Percentiles rank a stretch among this genome's conserved stretches.
Conservation (phyloP, 2,329 filamentous ascomycete species). For the Calonectria naviculata region DNA sequence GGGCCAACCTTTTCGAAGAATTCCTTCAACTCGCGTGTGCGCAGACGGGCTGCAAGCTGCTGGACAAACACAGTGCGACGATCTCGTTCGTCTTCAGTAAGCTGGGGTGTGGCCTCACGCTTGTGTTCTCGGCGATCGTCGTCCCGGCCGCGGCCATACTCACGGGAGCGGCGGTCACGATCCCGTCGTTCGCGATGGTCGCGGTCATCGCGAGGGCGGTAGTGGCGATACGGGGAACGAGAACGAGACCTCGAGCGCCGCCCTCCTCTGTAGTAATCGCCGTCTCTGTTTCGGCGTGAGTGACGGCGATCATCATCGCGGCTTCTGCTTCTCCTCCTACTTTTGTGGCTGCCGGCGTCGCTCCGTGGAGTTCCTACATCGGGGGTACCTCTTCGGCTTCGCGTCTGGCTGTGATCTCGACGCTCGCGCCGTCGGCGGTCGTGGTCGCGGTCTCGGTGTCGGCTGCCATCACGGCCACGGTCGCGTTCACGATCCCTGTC, state of each 20-base stretch:
- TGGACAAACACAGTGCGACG: conserved; percentile 98
- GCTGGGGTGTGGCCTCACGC: conserved; percentile 72
- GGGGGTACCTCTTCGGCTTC: conserved; percentile 59
- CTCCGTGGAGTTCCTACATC: conserved; percentile 76
- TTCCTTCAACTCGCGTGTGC: conserved; percentile 90
- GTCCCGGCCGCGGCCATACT: conserved; percentile 65
- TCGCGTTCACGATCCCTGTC: conserved; percentile 67
- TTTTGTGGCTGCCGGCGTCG: conserved; percentile 83
- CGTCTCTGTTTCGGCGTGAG: conserved; percentile 78
- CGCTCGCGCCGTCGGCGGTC: conserved; percentile 61
- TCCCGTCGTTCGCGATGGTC: conserved; percentile 63
- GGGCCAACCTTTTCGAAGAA: conserved; percentile 97
- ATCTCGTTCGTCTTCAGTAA: conserved; percentile 96
- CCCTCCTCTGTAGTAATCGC: conserved; percentile 73
- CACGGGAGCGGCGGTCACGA: conserved; percentile 64
- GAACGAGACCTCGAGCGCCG: conserved; percentile 75
- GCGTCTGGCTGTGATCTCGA: conserved; percentile 66
- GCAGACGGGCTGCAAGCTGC: conserved; percentile 92
- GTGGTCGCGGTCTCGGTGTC: conserved; percentile 65
- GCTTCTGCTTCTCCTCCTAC: conserved; percentile 83
- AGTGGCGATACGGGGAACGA: conserved; percentile 74
- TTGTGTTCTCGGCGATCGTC: conserved; percentile 56
- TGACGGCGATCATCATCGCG: conserved; percentile 80
- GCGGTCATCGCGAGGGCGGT: conserved; percentile 66
- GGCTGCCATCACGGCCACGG: conserved; percentile 65